phyloP scores from a whole-genome alignment of 805 yeast species.

The Jamesozyma gamospora region DNA sequence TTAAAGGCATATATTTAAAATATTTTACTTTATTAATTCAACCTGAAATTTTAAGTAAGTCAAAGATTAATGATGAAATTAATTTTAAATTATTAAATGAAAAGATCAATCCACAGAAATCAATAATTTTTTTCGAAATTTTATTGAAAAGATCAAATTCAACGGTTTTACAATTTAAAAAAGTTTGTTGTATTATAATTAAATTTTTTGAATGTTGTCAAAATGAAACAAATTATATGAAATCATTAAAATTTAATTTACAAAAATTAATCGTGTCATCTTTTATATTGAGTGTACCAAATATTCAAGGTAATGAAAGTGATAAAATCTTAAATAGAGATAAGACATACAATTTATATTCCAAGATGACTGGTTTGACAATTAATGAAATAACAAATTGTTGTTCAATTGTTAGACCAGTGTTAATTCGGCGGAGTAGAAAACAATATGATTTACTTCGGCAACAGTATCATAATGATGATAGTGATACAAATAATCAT shows the following conservation, averaged over 20 bases:
- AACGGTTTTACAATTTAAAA: constrained; percentile 16
- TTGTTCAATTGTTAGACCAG: constrained; percentile 20
- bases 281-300: constrained; percentile 16
- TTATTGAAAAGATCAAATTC: constrained; percentile 13
- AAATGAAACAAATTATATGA: constrained; percentile 15
- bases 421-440: constrained; percentile 13
- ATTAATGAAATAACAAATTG: constrained; percentile 16
- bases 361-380: constrained; percentile 17
- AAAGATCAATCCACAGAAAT: constrained; percentile 3
- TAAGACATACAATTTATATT: constrained; percentile 8
- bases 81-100: background rate
- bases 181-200: constrained; percentile 17
- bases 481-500: background rate
- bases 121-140: constrained; percentile 9
- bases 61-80: background rate
- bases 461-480: background rate
- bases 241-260: constrained; percentile 11
- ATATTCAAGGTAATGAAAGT: constrained; percentile 6
- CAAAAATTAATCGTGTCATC: constrained; percentile 16
- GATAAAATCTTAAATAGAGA: constrained; percentile 11
- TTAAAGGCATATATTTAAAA: constrained; percentile 8
- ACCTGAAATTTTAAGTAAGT: no score
- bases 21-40: constrained; percentile 7
- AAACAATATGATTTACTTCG: constrained; percentile 6
- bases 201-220: constrained; percentile 18